Conservation (phyloP, 768 basidiomycete genomes). For the Macrolepiota fuliginosa region DNA sequence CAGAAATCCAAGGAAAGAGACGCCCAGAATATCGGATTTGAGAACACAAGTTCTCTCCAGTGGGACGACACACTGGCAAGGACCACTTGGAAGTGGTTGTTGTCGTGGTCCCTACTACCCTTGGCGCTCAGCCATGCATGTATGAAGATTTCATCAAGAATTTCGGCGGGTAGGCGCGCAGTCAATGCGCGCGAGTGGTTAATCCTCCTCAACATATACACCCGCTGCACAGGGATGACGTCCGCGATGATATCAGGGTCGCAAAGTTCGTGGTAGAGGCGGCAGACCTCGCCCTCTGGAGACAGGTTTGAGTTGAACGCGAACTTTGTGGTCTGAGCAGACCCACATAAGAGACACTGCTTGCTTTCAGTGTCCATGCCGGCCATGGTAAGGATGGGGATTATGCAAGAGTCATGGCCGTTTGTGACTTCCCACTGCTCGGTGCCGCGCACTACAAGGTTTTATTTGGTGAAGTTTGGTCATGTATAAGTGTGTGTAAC, state of each 20-base stretch:
- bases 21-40: not conserved
- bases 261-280: not conserved
- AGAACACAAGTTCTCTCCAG: not conserved
- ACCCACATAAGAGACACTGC: constrained; percentile 1
- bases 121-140: not conserved
- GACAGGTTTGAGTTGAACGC: not conserved
- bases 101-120: not conserved
- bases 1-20: not conserved
- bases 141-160: not conserved
- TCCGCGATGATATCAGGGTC: not conserved
- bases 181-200: not conserved
- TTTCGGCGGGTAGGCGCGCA: not conserved
- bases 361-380: not conserved
- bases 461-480: not conserved
- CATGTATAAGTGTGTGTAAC: not conserved
- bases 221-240: not conserved
- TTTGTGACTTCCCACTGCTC: not conserved
- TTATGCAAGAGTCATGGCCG: not conserved
- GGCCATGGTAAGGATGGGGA: not conserved
- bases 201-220: not conserved
- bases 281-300: not conserved
- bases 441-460: not conserved
- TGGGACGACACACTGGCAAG: not conserved
- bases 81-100: not conserved
- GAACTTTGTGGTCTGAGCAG: constrained; percentile 1